Conservation (phyloP, 2,329 filamentous ascomycete species). For the Trichoderma harzianum region DNA sequence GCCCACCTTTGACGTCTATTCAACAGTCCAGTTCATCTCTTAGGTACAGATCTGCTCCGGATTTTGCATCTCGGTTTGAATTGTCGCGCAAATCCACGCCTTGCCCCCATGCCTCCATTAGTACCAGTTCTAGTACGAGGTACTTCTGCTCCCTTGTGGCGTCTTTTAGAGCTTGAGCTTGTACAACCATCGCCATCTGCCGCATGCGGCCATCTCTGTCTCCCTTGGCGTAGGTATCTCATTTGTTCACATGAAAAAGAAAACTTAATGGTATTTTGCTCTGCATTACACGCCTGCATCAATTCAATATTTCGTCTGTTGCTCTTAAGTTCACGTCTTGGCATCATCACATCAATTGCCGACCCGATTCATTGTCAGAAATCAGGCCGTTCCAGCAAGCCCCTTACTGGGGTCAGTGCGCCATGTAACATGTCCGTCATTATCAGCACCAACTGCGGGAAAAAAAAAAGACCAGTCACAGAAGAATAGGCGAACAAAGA, state of each 20-base stretch:
- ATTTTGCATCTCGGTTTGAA: not conserved
- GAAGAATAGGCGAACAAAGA: not conserved
- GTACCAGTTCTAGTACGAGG: not conserved
- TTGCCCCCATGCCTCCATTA: too few relatives aligned
- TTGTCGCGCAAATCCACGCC: not conserved
- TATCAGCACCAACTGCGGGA: not conserved
- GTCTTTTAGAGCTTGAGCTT: not conserved
- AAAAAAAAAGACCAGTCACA: not conserved
- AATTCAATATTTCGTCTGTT: not conserved
- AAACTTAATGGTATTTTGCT: not conserved
- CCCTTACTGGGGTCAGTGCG: slow-evolving; percentile 6
- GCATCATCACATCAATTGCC: not conserved
- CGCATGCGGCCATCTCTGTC: not conserved
- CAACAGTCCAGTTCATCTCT: not conserved
- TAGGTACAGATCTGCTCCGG: not conserved
- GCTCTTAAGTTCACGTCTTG: not conserved
- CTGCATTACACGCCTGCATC: not conserved
- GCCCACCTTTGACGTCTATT: not conserved
- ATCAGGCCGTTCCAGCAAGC: not conserved
- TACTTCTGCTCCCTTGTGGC: not conserved
- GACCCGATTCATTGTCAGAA: not conserved
- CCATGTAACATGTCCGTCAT: slow-evolving; percentile 7
- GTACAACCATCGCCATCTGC: not conserved
- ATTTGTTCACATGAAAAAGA: not conserved
- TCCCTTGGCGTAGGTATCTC: not conserved